Evolutionary conservation across 2,329 filamentous ascomycete species (phyloP), one percentile per base, ranked within the genome.

Genomic region (Annulohypoxylon truncatum): DNA sequence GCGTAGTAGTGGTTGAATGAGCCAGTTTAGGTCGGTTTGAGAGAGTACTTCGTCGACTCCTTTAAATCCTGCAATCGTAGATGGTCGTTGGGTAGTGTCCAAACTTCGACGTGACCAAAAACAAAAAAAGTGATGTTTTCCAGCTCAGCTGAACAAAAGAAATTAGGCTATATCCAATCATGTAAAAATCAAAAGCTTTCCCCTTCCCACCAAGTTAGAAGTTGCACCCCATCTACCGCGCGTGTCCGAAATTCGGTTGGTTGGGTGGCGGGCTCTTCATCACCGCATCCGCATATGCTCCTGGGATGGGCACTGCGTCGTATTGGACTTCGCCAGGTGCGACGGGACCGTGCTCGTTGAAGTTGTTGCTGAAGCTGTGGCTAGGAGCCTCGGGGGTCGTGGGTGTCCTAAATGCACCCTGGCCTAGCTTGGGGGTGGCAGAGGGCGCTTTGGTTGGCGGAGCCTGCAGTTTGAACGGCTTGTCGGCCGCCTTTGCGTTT

Each of bases 291-390:
- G 85, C 82, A 76, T 97, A 97, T 0, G 94, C 92, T 4, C 92
- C 92, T 0, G 95, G 95, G 64, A 97, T 97, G 0, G 94, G 93
- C 29, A 97, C 95, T 20, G 90, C 83, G 10, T 90, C 94, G 78
- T 97, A 97, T 51, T 89, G 88, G 73, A 91, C 88, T 84, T 97
- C 95, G 50, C 94, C 92, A 0, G 92, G 89, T 8, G 92, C 91
- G 24, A 89, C 86, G 9, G 85, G 86, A 15, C 89, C 89, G 71
- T 93, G 92, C 52, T 89, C 84, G 71, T 90, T 85, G 63, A 84
- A 74, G 56, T 82, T 82, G 33, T 78, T 77, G 61, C 74, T 70
- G 15, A 77, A 77, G 56, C 57, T 68, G 76, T 75, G 72, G 73
- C 69, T 71, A 74, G 79, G 67, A 70, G 83, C 71, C 61, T 78